These are phyloP conservation scores for Albifimbria verrucaria DNA, from an alignment of 2,329 filamentous ascomycete species.

Conservation along the genomic window DNA sequence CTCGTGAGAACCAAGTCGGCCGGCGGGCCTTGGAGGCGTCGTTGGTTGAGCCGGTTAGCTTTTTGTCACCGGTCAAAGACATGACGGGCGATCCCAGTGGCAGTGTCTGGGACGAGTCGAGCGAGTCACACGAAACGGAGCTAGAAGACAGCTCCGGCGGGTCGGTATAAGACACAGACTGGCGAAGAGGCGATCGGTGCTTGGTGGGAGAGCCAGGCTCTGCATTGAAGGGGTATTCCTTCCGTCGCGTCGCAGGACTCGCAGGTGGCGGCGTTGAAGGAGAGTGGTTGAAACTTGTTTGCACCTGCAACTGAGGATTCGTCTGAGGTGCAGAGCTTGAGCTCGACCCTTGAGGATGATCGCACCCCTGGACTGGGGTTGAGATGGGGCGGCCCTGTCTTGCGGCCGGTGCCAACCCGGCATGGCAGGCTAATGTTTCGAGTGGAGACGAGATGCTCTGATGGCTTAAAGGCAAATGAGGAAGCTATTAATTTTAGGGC, in stretches of 20 bases:
- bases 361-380: constrained; percentile 8
- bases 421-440: constrained; percentile 1
- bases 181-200: constrained; percentile 26
- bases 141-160: not conserved
- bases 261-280: constrained; percentile 13
- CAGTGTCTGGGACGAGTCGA: not conserved
- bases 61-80: constrained; percentile 28
- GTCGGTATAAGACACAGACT: constrained; percentile 23
- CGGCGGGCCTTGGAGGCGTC: constrained; percentile 13
- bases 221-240: constrained; percentile 19
- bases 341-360: constrained; percentile 1
- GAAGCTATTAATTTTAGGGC: not conserved
- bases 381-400: not conserved
- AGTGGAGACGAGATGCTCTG: no score
- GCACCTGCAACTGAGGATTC: not conserved
- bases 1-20: constrained; percentile 20
- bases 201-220: constrained; percentile 23
- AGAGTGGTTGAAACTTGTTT: not conserved
- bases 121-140: not conserved
- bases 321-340: constrained; percentile 1
- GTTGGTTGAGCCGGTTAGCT: constrained; percentile 7
- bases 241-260: constrained; percentile 15
- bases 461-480: not conserved
- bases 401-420: not conserved
- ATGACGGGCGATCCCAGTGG: constrained; percentile 25